These are phyloP conservation scores for Parvularia atlantis DNA, from an alignment of 78 protist species.

Conservation along the genomic window DNA sequence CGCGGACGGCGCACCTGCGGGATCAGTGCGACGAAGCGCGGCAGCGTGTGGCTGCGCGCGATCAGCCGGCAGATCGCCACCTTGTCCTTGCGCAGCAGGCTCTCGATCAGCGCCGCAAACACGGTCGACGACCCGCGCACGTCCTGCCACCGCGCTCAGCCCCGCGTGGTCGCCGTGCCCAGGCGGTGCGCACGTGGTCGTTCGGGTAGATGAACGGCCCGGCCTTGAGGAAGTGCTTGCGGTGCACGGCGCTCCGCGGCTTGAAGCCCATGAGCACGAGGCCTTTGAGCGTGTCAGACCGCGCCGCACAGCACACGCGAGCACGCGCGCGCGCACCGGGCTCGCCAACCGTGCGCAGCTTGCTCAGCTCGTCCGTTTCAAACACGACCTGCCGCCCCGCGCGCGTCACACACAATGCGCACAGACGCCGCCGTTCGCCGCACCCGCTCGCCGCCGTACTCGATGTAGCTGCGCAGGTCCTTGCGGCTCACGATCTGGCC, in stretches of 20 bases:
- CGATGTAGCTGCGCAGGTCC: conserved; percentile 1
- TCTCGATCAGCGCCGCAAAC: not conserved
- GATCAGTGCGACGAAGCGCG: conserved; percentile 10
- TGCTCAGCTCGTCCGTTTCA: not conserved
- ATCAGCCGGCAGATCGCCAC: conserved; percentile 9
- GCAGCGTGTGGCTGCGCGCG: not conserved
- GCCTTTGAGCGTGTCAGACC: not conserved
- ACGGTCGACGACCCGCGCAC: not conserved
- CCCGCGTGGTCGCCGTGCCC: not conserved
- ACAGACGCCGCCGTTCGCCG: not conserved
- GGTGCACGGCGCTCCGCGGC: not conserved
- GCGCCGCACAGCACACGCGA: not conserved
- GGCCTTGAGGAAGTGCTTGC: not conserved
- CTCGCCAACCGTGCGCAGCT: not conserved
- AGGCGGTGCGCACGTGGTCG: not conserved
- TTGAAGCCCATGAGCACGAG: conserved; percentile 24
- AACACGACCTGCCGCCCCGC: not conserved
- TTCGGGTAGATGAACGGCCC: conserved; percentile 9
- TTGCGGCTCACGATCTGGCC: too few species aligned
- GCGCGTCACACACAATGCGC: not conserved
- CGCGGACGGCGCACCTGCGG: not conserved
- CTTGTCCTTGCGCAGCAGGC: too few species aligned
- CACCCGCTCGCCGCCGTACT: conserved; percentile 4
- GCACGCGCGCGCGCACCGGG: not conserved
- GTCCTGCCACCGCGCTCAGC: not conserved